Evolutionary conservation across 331 rosid species (phyloP).

Genomic region (Cydonia oblonga): DNA sequence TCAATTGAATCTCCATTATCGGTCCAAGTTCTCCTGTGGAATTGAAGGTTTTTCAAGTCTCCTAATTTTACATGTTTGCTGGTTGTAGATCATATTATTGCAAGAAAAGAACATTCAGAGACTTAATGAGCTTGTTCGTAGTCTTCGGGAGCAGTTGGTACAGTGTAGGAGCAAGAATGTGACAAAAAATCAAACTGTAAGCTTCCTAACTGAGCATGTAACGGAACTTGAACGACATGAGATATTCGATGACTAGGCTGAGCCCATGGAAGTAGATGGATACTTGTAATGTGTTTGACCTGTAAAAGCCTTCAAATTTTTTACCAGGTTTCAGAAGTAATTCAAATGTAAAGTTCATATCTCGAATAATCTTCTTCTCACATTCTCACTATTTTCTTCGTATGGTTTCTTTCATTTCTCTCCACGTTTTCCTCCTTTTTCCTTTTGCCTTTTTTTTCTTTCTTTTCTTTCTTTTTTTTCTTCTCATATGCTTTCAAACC

Average conservation of each 20-base stretch:
- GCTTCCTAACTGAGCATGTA: slow-evolving; percentile 33
- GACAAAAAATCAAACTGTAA: slow-evolving; percentile 30
- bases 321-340: background rate
- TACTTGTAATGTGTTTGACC: slow-evolving; percentile 1
- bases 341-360: background rate
- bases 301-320: background rate
- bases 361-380: background rate
- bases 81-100: slow-evolving; percentile 49
- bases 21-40: background rate
- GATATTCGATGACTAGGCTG: slow-evolving; percentile 42
- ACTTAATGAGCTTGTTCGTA: slow-evolving; percentile 57
- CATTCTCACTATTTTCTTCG: background rate
- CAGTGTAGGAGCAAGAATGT: slow-evolving; percentile 44
- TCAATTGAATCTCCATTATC: background rate
- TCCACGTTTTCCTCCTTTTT: background rate
- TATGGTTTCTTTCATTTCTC: background rate
- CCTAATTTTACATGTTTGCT: background rate
- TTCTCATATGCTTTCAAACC: background rate
- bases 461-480: too few relatives aligned
- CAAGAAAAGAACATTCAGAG: slow-evolving; percentile 72
- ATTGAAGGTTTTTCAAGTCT: background rate
- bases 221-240: slow-evolving; percentile 52
- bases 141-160: slow-evolving; percentile 55
- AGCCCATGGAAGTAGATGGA: background rate
- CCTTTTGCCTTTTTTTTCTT: background rate